These are phyloP conservation scores for Jacaranda mimosifolia DNA, from an alignment of 257 asterid species.

Conservation along the genomic window DNA sequence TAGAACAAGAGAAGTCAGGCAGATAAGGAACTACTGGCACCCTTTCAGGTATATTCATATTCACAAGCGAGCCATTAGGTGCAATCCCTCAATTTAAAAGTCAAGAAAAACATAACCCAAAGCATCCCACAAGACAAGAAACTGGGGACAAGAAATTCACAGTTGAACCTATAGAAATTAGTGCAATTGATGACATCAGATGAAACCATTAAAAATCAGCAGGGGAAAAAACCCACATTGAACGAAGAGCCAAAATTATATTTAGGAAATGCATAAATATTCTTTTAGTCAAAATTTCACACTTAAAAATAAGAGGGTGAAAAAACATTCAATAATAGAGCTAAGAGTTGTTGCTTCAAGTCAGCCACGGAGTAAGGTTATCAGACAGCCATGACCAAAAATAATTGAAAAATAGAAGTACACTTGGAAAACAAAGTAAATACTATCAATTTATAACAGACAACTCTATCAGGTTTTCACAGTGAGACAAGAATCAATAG, in stretches of 20 bases:
- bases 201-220: neutral
- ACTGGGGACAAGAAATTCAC: conserved; percentile 10
- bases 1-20: conserved; percentile 3
- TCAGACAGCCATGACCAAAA: conserved; percentile 6
- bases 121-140: conserved; percentile 15
- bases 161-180: neutral
- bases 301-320: neutral
- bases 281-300: neutral
- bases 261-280: neutral
- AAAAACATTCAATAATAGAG: neutral
- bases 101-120: neutral
- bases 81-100: neutral
- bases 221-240: neutral
- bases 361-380: neutral
- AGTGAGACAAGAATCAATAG: neutral
- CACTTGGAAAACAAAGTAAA: neutral
- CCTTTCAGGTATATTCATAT: neutral
- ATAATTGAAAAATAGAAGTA: neutral
- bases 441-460: neutral
- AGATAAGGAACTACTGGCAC: conserved; percentile 1
- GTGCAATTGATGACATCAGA: neutral
- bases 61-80: neutral
- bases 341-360: conserved; percentile 14
- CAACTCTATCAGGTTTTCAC: neutral
- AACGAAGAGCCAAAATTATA: neutral